These are phyloP conservation scores for Phytophthora brassicae DNA, from an alignment of 352 stramenopile genomes.

Conservation along the genomic window DNA sequence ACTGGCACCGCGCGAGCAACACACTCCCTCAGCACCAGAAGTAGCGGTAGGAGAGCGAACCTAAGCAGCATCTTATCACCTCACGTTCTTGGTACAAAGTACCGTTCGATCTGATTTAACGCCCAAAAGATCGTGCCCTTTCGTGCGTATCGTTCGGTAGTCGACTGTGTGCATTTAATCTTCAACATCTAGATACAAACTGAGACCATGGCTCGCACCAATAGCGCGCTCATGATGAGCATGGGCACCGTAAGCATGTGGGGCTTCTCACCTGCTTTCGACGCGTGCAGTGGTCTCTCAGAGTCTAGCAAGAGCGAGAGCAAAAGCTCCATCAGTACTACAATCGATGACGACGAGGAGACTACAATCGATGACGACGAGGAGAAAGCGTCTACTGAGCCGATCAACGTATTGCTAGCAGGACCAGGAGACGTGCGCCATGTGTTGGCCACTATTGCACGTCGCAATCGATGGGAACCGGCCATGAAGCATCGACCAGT, in stretches of 20 bases:
- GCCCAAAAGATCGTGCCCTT: constrained; percentile 23
- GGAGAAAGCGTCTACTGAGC: constrained; percentile 20
- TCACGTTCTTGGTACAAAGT: constrained; percentile 16
- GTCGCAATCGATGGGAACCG: constrained; percentile 39
- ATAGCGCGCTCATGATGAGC: constrained; percentile 66
- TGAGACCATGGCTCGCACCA: constrained; percentile 48
- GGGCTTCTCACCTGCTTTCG: constrained; percentile 82
- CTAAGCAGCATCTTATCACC: constrained; percentile 8
- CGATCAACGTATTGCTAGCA: constrained; percentile 61
- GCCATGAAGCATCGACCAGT: constrained; percentile 38
- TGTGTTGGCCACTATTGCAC: constrained; percentile 54
- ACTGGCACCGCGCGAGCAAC: constrained; percentile 11
- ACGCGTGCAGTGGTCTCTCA: constrained; percentile 38
- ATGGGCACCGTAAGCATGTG: constrained; percentile 87
- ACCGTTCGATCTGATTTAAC: constrained; percentile 15
- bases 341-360: constrained; percentile 5
- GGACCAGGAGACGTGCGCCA: constrained; percentile 82
- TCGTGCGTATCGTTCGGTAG: constrained; percentile 16
- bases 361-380: constrained; percentile 3
- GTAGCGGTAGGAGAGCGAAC: constrained; percentile 16
- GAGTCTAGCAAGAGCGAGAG: constrained; percentile 7
- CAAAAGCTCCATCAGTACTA: not conserved
- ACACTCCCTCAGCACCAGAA: constrained; percentile 9
- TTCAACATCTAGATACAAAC: not conserved
- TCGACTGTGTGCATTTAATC: too few species aligned